A percentile compares a stretch with the other conserved stretches of the same genome.
phyloP scores from a whole-genome alignment of 1,284 basidiomycete genomes.

The Entoloma clypeatum region DNA sequence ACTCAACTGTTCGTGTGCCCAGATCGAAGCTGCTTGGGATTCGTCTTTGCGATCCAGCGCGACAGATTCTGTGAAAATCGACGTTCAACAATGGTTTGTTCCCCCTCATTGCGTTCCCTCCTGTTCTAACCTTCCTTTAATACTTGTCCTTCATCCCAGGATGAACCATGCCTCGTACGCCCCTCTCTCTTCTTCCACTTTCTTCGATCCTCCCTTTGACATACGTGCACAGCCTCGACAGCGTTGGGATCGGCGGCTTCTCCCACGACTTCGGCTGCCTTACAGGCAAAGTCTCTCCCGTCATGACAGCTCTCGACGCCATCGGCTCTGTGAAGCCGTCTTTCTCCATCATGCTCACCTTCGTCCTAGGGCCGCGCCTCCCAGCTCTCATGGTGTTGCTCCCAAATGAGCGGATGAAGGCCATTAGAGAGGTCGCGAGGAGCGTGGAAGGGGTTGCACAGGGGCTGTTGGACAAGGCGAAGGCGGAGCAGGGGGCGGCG shows the following conservation, averaged over 20 bases:
- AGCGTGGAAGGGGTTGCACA: slow-evolving; percentile 7
- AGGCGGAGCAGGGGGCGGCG: background rate
- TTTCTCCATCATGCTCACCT: background rate
- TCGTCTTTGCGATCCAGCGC: too few relatives aligned
- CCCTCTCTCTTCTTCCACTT: background rate
- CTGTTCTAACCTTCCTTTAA: too few relatives aligned
- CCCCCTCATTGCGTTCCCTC: too few relatives aligned
- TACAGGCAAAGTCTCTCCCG: slow-evolving; percentile 7
- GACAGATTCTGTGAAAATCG: slow-evolving; percentile 29
- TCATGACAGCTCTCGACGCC: slow-evolving; percentile 7
- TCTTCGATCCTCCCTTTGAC: too few relatives aligned
- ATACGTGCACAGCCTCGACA: slow-evolving; percentile 20
- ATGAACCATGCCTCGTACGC: slow-evolving; percentile 48
- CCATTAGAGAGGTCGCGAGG: background rate
- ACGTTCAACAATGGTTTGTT: slow-evolving; percentile 38
- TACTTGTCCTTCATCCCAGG: slow-evolving; percentile 25
- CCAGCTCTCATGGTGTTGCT: too few relatives aligned
- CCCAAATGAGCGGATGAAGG: too few relatives aligned
- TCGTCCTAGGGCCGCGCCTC: background rate
- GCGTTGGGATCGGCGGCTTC: slow-evolving; percentile 15
- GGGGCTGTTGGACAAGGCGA: slow-evolving; percentile 4
- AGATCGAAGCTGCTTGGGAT: slow-evolving; percentile 21
- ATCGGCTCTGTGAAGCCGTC: slow-evolving; percentile 5
- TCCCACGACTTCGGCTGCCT: slow-evolving; percentile 15
- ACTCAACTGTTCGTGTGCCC: too few relatives aligned